Evolutionary conservation across 805 yeast genomes (phyloP).

Genomic region (Metschnikowia anglica): DNA sequence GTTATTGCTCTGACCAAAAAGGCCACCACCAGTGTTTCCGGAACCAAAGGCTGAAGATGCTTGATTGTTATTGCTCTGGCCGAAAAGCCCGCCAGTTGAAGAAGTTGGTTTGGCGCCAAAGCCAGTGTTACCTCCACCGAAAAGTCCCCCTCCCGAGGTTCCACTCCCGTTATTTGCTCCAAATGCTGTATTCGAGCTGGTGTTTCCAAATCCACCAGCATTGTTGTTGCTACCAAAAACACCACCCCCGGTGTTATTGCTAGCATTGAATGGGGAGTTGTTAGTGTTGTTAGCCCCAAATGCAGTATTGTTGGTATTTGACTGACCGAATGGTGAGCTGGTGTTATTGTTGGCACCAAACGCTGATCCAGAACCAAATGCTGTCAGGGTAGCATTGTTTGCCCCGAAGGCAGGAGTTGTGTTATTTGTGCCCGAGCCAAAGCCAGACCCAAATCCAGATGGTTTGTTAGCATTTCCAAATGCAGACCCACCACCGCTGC

Average conservation of each 20-base stretch:
- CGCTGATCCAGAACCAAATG: conserved; percentile 11
- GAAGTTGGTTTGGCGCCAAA: conserved; percentile 32
- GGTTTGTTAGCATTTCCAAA: conserved; percentile 28
- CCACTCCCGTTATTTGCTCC: conserved; percentile 15
- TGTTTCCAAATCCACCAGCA: conserved; percentile 15
- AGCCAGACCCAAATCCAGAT: conserved; percentile 27
- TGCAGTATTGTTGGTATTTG: conserved; percentile 21
- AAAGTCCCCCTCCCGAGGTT: conserved; percentile 32
- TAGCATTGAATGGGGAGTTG: conserved; percentile 17
- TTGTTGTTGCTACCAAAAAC: conserved; percentile 16
- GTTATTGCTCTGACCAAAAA: conserved; percentile 18
- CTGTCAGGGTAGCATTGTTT: conserved; percentile 26
- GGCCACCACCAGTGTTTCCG: conserved; percentile 17
- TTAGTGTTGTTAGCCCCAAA: conserved; percentile 34
- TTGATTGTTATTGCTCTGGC: conserved; percentile 21
- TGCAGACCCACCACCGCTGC: conserved; percentile 21
- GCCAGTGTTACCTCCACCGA: conserved; percentile 36
- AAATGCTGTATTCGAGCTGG: conserved; percentile 13
- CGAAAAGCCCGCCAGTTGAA: conserved; percentile 14
- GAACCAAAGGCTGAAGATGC: conserved; percentile 5
- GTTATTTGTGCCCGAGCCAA: conserved; percentile 37
- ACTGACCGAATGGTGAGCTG: conserved; percentile 17
- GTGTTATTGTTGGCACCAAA: conserved; percentile 17
- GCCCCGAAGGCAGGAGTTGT: conserved; percentile 25
- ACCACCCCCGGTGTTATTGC: conserved; percentile 15